Base-by-base conservation (phyloP, 1,139 yeast species). In the Yamadazyma triangularis region DNA sequence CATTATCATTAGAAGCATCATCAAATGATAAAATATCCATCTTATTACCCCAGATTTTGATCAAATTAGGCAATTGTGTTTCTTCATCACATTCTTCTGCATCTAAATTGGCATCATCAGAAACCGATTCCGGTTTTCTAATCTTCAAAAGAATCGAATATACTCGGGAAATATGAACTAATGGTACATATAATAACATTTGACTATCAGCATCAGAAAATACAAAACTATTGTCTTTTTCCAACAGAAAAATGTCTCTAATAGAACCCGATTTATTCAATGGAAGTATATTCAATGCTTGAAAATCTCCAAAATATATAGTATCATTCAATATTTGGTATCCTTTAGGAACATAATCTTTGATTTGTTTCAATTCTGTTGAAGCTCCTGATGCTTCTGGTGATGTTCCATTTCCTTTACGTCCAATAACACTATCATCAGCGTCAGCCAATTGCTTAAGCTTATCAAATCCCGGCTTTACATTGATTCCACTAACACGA, bases 171-270 rank as follows among this genome's bases (percentile, higher is more conserved):
- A 70, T 61, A 49, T 77, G 76, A 30, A 65, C 58, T 29, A 79
- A 65, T 11, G 84, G 84, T 29, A 77, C 53, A 48, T 64, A 75
- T 24, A 76, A 48, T 32, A 79, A 50, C 34, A 74, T 43, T 49
- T 79, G 86, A 1, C 83, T 70, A 47, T 79, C 87, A 0, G 83
- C 77, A 50, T 78, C 85, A 2, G 80, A 68, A 27, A 56, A 51
- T n/a, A 75, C 58, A n/a, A n/a, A n/a, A 10, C 53, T 34, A 15
- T 35, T 31, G n/a, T 44, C 36, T 8, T 33, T 30, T 2, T 22
- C 16, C n/a, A 56, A 38, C 27, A 53, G 50, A 32, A 71, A 60
- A 7, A 64, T 51, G 25, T 55, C 51, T 33, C 60, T 59, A 13
- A 58, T 47, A 8, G 48, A 54, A 7, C 41, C 45, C 12, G 47